Evolutionary conservation across 345 rosid genomes (phyloP), one percentile per base, ranked within the genome.

Genomic region (Adansonia digitata): DNA sequence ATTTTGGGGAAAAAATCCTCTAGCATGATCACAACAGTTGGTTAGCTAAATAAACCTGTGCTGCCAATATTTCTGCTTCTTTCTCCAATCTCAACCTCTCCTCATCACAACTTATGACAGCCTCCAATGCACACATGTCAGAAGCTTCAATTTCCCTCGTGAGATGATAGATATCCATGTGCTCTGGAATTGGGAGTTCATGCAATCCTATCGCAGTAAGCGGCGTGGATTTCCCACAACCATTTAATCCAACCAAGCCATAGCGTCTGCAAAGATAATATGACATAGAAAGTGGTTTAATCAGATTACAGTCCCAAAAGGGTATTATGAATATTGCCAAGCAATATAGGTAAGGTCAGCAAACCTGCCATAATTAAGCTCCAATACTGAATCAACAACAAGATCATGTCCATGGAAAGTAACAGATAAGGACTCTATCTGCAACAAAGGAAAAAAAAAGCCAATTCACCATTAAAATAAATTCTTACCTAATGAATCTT

Each of bases 361-460:
- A 51, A 81, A 88, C 92, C 95, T 90, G 67, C 99, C 99, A 82
- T 96, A 96, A 73, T 96, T 93, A 73, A 96, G 98, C 90, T 93
- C 99, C 87, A 95, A 79, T 71, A 82, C 82, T 27, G 99, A 84
- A 83, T 93, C 99, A 59, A 96, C 94, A 57, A 96, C 88, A 61
- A 96, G 97, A 72, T 96, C 98, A 64, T 93, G 90, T 45, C 99
- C 99, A 53, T 96, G 99, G 64, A 92, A 96, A 55, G 99, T 93
- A 31, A 96, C 94, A 40, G 99, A 92, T 60, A 96, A 74, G 17
- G 98, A 93, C 78, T 92, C 99, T 34, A 96, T 93, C 99, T 96
- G 97, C 85, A 88, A 79, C 26, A 35, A 75, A 9, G n/a, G n/a
- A n/a, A n/a, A 35, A 6, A 7, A 20, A 20, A 53, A n/a, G 35